Conservation (phyloP, 2,329 filamentous ascomycete genomes). For the Akanthomyces uredinophilus region DNA sequence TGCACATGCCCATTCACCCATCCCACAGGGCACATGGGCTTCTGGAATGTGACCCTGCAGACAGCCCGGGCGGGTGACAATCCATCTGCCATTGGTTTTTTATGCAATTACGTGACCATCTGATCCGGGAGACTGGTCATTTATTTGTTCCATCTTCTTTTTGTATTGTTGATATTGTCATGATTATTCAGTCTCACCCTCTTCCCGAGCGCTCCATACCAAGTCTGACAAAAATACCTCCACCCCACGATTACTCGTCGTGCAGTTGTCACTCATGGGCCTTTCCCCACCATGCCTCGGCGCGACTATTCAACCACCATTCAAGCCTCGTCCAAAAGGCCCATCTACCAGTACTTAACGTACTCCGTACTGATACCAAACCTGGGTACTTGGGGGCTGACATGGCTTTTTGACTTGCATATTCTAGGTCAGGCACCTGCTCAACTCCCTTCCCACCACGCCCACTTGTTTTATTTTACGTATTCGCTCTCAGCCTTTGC, state of each 20-base stretch:
- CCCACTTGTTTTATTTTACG: not conserved
- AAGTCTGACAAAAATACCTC: not conserved
- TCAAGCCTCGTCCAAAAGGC: not conserved
- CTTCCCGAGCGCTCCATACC: too few species aligned
- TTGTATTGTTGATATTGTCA: not conserved
- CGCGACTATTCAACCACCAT: not conserved
- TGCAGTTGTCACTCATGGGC: not conserved
- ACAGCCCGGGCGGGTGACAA: not conserved
- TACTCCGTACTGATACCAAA: too few species aligned
- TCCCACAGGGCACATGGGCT: not conserved
- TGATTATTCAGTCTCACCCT: not conserved
- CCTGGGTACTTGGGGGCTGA: not conserved
- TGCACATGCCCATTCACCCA: not conserved
- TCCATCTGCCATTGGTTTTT: not conserved
- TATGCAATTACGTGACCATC: not conserved
- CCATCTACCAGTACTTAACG: too few species aligned
- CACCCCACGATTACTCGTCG: not conserved
- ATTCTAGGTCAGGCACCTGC: not conserved
- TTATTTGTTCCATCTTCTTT: not conserved
- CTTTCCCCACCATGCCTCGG: not conserved
- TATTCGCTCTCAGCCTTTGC: not conserved
- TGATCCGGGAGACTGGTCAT: not conserved
- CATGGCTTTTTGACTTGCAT: conserved; percentile 3
- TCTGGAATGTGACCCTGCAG: not conserved
- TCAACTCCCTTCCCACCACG: not conserved